Evolutionary conservation across 1,284 basidiomycete species (phyloP), one percentile per base, ranked within the genome.

Genomic region (Ustilago xerochloae): DNA sequence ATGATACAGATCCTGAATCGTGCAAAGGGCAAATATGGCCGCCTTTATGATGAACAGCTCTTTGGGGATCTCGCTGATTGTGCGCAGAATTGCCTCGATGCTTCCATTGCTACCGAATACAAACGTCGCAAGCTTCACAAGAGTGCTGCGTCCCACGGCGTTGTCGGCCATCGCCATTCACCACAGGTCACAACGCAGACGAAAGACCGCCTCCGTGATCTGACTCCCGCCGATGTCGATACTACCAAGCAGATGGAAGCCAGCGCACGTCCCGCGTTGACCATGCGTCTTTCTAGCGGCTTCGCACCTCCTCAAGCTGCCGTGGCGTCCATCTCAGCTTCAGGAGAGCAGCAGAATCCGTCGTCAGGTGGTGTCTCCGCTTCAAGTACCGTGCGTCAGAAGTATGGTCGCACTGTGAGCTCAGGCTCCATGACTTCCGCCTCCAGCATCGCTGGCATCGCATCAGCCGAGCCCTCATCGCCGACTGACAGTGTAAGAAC

Each of bases 171-270:
- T 28, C 20, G n/a, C 7, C 45, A 41, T 4, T 39, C 16, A 7
- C 41, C 54, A 29, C 32, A 41, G 13, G 28, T 20, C 1, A 35
- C 10, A 24, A 46, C 38, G 13, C 26, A 22, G 7, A 43, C 38
- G 15, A 43, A 22, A 13, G 46, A 62, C 32, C 45, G 38, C n/a
- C 54, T 67, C 20, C 47, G 58, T 16, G 54, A 61, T 24, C 52
- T 67, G 3, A 49, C 36, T n/a, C 65, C 65, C 26, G 58, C 55
- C 13, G 59, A 67, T 32, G 52, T 62, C 32, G 65, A 67, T 20
- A 67, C 65, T 4, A 32, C 53, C 12, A 48, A 30, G 30, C 43
- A 58, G 35, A 45, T 50, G 20, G 59, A 61, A 8, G 53, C 51
- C n/a, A 57, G 49, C 22, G 48, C 38, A 4, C 52, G 65, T 0